phyloP scores from a whole-genome alignment of 768 basidiomycete genomes.

The Leucocoprinus leucothites region DNA sequence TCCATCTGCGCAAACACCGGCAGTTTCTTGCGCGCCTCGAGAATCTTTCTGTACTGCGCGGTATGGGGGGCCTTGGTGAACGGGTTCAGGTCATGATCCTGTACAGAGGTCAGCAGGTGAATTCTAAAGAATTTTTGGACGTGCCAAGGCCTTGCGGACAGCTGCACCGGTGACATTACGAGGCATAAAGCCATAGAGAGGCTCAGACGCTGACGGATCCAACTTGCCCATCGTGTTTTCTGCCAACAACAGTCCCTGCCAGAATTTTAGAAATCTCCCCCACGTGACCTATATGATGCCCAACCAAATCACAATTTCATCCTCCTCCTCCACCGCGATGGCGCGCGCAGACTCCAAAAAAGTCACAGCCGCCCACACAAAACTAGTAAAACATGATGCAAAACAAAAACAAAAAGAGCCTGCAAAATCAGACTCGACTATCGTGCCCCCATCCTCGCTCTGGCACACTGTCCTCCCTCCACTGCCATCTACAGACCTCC shows the following conservation, averaged over 20 bases:
- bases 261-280: not conserved
- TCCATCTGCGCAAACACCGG: constrained; percentile 93
- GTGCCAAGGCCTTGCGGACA: constrained; percentile 68
- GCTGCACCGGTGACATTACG: constrained; percentile 64
- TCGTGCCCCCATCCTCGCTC: constrained; percentile 39
- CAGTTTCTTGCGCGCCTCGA: constrained; percentile 80
- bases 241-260: not conserved
- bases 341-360: constrained; percentile 5
- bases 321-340: not conserved
- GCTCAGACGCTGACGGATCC: constrained; percentile 32
- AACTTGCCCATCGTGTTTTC: not conserved
- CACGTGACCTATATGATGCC: constrained; percentile 4
- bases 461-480: constrained; percentile 53
- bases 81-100: constrained; percentile 83
- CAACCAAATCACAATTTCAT: not conserved
- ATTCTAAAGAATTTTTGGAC: constrained; percentile 19
- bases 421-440: constrained; percentile 17
- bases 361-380: not conserved
- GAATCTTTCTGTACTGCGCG: constrained; percentile 79
- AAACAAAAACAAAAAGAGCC: not conserved
- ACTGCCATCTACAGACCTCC: constrained; percentile 29
- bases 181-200: constrained; percentile 72
- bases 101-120: not conserved
- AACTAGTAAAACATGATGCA: not conserved
- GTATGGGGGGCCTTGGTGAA: constrained; percentile 84